Base-by-base conservation (phyloP, 192 early-diverging fungal genomes). In the Backusella tarrabulga region DNA sequence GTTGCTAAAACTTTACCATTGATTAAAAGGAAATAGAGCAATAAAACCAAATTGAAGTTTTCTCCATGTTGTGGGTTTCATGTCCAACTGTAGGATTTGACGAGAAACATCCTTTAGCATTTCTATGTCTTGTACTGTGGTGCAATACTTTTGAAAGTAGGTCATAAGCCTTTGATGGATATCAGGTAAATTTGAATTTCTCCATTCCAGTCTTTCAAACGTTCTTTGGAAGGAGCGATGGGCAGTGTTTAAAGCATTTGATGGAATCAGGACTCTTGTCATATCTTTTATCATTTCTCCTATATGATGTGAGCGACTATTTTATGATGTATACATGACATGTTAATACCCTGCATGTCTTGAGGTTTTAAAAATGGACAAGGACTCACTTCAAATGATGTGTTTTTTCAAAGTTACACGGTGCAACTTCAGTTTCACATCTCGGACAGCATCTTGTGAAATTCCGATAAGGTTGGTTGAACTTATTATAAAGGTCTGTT, bases 11-110 rank as follows among this genome's bases (percentile, higher is more conserved):
- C 41, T 15, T 77, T 83, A 88, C 87, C 88, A 90, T 74, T 72
- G 74, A 1, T 82, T 76, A 72, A 79, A 81, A 23, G 87, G 88
- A 35, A 88, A 83, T 72, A 81, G 85, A 6, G 79, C 67, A 34
- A 90, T 83, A 63, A 88, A 87, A 34, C 82, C 73, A 79, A 90
- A 90, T 72, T 90, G 88, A 4, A 90, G 79, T 70, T 88, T 80
- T 68, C 81, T 90, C 87, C 87, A 90, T 19, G 80, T 75, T 34
- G 87, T 84, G 1, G 84, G 69, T 56, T 60, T 66, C 76, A 77
- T 72, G n/a, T 77, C 76, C 40, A 77, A 44, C 34, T 66, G 34
- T 29, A 77, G 26, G 26, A 77, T 29, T 36, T 40, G 70, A 35
- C 41, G 76, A 50, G 71, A 77, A n/a, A 72, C 42, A 1, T 23